Percentiles rank a stretch among this genome's conserved stretches.
Conservation (phyloP, 495 filamentous ascomycete genomes). For the Aspergillus carlsbadensis region DNA sequence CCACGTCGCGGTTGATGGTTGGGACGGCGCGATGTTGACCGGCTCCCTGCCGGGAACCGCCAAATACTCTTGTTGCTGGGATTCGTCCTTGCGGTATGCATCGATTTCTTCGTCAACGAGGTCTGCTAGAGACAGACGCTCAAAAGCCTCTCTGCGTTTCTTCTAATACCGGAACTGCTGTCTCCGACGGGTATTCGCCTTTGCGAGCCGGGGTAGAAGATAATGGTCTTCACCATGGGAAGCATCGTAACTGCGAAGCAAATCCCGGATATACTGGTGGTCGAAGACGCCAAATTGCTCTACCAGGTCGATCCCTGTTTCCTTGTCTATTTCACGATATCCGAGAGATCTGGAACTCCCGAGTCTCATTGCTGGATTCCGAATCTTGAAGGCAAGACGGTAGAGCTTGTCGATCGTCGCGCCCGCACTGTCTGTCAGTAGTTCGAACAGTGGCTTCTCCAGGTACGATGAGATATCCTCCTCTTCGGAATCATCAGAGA, state of each 20-base stretch:
- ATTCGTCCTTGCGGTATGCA: no score
- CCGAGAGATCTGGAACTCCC: constrained; percentile 1
- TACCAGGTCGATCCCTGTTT: background rate
- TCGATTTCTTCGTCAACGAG: no score
- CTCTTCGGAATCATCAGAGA: background rate
- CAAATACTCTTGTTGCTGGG: background rate
- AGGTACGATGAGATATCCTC: constrained; percentile 8
- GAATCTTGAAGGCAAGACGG: constrained; percentile 8
- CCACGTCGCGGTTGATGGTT: background rate
- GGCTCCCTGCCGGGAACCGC: background rate
- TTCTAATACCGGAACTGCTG: constrained; percentile 10
- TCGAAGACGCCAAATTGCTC: background rate
- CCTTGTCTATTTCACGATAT: background rate
- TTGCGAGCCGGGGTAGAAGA: background rate
- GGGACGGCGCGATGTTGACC: background rate
- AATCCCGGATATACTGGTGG: background rate
- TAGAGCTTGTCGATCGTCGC: constrained; percentile 10
- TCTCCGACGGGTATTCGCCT: constrained; percentile 3
- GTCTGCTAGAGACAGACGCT: no score
- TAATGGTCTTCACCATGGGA: background rate
- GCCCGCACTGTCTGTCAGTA: background rate
- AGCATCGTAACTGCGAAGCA: background rate
- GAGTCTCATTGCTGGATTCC: constrained; percentile 4
- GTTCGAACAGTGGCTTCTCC: background rate
- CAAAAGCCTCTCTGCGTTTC: no score